Evolutionary conservation across 805 yeast species (phyloP), one percentile per base, ranked within the genome.

Genomic region (Peterozyma toletana): DNA sequence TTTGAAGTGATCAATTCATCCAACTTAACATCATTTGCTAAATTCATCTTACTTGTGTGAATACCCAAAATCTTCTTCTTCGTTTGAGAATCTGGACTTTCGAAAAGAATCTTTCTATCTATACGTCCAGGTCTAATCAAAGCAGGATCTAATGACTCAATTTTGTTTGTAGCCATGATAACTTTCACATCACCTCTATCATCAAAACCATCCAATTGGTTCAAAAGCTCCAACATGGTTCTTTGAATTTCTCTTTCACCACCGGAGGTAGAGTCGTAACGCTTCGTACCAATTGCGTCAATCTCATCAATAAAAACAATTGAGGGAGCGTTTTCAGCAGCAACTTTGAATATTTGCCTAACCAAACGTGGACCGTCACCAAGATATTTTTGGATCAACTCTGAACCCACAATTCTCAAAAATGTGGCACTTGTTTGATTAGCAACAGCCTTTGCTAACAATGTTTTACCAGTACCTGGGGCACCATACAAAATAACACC

Each of bases 241-340:
- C 98, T 82, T 70, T 91, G 98, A 51, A 91, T 87, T 67, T 91
- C 98, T 54, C 96, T 78, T 67, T 91, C 98, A 60, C 98, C 98
- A 37, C 98, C 97, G 16, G 95, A 83, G 6, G 83, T 71, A 2
- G 84, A 83, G 48, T 91, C 96, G 64, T 91, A 90, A 65, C 99
- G 82, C 64, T 91, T 91, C n/a, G 96, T 86, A 66, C 99, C 99
- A 60, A 93, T 93, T 38, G 99, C 98, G 67, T 93, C 99, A 59
- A 93, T 91, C 70, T 93, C 99, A 68, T 93, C 99, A 52, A 93
- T 93, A 59, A 93, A 93, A 33, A 93, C 96, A 68, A 93, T 93
- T n/a, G 96, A 83, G 34, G 99, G 99, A 0, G 99, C 96, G 63
- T 89, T 83, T 52, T 93, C 99, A 21, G 90, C 93, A 2, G 99